A percentile compares a stretch with the other conserved stretches of the same genome.
Conservation (phyloP, 768 basidiomycete species). For the Lactarius indigo region DNA sequence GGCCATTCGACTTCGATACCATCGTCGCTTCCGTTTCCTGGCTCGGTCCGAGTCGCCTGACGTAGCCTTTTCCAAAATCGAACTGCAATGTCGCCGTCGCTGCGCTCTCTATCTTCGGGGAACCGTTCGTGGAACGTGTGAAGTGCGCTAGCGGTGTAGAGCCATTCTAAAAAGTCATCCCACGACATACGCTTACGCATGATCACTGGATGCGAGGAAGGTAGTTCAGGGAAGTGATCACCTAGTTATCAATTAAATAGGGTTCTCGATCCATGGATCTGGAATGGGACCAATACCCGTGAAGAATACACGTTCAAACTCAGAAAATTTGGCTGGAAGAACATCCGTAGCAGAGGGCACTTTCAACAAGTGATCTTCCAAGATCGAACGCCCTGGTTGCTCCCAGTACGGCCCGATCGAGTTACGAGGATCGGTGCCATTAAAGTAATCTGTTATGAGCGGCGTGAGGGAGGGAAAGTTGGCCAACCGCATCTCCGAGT, state of each 20-base stretch:
- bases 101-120: conserved; percentile 49
- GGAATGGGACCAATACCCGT: conserved; percentile 40
- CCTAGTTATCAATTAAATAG: conserved; percentile 30
- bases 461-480: conserved; percentile 54
- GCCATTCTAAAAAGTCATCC: conserved; percentile 62
- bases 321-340: conserved; percentile 36
- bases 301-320: conserved; percentile 55
- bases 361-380: conserved; percentile 65
- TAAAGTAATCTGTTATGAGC: conserved; percentile 58
- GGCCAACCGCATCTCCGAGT: conserved; percentile 72
- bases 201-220: conserved; percentile 44
- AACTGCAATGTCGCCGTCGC: conserved; percentile 60
- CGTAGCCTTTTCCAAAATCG: conserved; percentile 58
- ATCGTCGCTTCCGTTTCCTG: conserved; percentile 26
- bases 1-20: conserved; percentile 42
- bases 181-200: conserved; percentile 60
- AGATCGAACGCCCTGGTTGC: conserved; percentile 72
- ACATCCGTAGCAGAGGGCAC: conserved; percentile 52
- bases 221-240: conserved; percentile 39
- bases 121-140: conserved; percentile 62
- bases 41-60: conserved; percentile 32
- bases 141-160: conserved; percentile 68
- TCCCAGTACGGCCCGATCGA: conserved; percentile 76
- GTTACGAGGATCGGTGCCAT: conserved; percentile 49
- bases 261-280: neutral